Evolutionary conservation across 2,329 filamentous ascomycete species (phyloP), one percentile per base, ranked within the genome.

Genomic region (Fusarium sp.): DNA sequence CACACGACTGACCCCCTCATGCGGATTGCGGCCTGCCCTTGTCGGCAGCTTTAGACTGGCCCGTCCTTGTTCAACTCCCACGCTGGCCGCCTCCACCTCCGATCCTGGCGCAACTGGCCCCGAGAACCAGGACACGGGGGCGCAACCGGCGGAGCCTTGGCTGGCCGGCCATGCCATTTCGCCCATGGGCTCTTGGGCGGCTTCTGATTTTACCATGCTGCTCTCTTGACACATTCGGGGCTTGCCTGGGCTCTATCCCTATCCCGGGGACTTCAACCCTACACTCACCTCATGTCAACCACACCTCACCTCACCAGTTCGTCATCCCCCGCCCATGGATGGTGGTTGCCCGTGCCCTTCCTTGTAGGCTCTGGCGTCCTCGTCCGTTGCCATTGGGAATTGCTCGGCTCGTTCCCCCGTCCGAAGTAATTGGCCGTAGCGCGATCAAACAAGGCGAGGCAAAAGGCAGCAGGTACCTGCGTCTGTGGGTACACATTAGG

Each of bases 61-160:
- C 60, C 29, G 56, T n/a, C 64, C 64, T 61, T 66, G 64, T 43
- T 33, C 33, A 61, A 54, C 57, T 69, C 58, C 66, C 66, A 72
- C 72, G 62, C 63, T 69, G 54, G 54, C 43, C 66, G 69, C 59
- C 76, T 75, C 77, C 76, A 67, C 58, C 54, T 68, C 54, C 69
- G 60, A 78, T 77, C 76, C 75, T 78, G 73, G 76, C 72, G 41
- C 68, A 58, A 63, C 72, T 73, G 66, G 77, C 77, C 59, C 77
- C 77, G 71, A 77, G 71, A 77, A 79, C 77, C 77, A 67, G 77
- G 77, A 79, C 67, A 73, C 77, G 75, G 76, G 75, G 73, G 65
- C 60, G 45, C 65, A 48, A 64, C 24, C 62, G 62, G 74, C 68
- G 71, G 72, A 74, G 68, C 62, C 52, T 48, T 59, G 50, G 33